A percentile compares a stretch with the other conserved stretches of the same genome.
Conservation (phyloP, 2,329 filamentous ascomycete species). For the Mycogone perniciosa region DNA sequence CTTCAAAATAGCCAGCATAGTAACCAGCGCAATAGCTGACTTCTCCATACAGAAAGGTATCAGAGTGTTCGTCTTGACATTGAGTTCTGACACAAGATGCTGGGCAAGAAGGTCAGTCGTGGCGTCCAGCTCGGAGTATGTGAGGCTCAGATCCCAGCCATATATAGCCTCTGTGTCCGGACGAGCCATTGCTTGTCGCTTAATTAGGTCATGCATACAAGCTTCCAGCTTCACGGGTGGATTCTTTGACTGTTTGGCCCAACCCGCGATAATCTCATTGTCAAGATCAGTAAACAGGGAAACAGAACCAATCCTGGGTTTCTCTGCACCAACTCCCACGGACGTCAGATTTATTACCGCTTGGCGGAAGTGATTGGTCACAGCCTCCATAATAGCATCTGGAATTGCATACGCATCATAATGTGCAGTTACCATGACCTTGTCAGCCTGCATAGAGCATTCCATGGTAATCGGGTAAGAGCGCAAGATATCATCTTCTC, state of each 20-base stretch:
- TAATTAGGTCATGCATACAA: too few species aligned
- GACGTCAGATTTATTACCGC: not conserved
- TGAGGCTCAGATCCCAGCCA: not conserved
- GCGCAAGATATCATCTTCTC: too few species aligned
- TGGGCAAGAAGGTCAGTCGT: not conserved
- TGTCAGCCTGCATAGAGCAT: not conserved
- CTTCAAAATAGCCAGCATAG: constrained; percentile 13
- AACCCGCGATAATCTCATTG: not conserved
- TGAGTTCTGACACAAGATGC: not conserved
- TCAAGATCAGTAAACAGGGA: not conserved
- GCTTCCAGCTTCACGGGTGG: too few species aligned
- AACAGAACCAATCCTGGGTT: not conserved
- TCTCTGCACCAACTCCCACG: not conserved
- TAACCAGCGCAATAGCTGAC: constrained; percentile 10
- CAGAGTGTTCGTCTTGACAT: constrained; percentile 17
- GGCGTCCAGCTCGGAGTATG: not conserved
- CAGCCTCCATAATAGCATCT: too few species aligned
- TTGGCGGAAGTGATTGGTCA: not conserved
- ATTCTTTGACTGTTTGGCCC: not conserved
- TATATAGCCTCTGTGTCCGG: not conserved
- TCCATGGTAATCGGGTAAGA: constrained; percentile 3
- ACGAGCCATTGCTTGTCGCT: not conserved
- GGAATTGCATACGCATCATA: not conserved
- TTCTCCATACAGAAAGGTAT: constrained; percentile 15
- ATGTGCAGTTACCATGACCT: not conserved